These are phyloP conservation scores for Melampsora larici-populina DNA, from an alignment of 1,284 basidiomycete genomes.

Conservation along the genomic window DNA sequence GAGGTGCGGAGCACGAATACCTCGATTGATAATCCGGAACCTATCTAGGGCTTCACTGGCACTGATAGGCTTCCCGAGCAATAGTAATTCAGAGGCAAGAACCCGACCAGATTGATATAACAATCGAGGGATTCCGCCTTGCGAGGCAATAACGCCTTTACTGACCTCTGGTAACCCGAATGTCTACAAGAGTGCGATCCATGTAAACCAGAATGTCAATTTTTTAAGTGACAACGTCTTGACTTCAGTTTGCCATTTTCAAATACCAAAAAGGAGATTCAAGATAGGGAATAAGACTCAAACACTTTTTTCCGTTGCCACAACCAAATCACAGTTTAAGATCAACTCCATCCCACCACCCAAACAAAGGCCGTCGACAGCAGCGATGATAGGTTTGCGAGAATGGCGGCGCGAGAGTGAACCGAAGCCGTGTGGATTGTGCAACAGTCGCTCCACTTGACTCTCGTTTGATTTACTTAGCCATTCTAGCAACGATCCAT, in stretches of 20 bases:
- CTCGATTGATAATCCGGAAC: constrained; percentile 63
- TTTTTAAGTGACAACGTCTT: too few relatives aligned
- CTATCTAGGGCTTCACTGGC: constrained; percentile 67
- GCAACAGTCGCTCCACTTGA: constrained; percentile 57
- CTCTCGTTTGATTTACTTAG: constrained; percentile 52
- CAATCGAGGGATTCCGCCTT: constrained; percentile 63
- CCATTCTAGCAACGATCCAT: constrained; percentile 4
- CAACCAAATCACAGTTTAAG: constrained; percentile 75
- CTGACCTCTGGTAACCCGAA: constrained; percentile 78
- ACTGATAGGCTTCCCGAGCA: constrained; percentile 66
- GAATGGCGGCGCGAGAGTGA: constrained; percentile 66
- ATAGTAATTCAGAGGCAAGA: constrained; percentile 72
- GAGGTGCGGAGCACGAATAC: constrained; percentile 43
- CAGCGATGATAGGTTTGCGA: constrained; percentile 75
- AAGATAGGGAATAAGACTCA: not conserved
- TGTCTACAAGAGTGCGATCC: constrained; percentile 50
- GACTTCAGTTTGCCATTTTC: too few relatives aligned
- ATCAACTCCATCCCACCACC: constrained; percentile 77
- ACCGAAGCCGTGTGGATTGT: constrained; percentile 67
- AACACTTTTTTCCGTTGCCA: constrained; percentile 66
- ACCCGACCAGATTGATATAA: constrained; percentile 53
- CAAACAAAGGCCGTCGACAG: constrained; percentile 72
- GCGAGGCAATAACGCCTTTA: constrained; percentile 70
- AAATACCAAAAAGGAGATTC: too few relatives aligned
- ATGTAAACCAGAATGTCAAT: not conserved